Evolutionary conservation across 2,329 filamentous ascomycete species (phyloP).

Genomic region (Aureobasidium sp.): DNA sequence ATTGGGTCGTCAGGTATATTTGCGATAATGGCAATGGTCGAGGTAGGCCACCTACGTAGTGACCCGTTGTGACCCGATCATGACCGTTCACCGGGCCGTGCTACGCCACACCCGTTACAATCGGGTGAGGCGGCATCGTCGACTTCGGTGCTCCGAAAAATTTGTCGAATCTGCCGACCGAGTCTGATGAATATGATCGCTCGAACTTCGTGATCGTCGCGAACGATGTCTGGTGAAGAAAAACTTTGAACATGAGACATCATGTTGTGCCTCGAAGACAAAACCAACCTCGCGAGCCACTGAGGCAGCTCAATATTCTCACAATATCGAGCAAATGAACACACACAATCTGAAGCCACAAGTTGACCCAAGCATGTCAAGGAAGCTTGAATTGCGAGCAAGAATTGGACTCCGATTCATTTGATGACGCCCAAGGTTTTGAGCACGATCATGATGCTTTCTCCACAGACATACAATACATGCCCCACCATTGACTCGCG

Average conservation of each 20-base stretch:
- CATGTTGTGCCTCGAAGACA: no score
- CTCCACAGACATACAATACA: not conserved
- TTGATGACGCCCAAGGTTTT: not conserved
- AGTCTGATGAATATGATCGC: not conserved
- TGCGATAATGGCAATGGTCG: not conserved
- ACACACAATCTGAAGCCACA: not conserved
- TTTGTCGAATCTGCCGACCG: not conserved
- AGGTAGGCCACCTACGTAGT: slow-evolving; percentile 9
- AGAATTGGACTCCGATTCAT: not conserved
- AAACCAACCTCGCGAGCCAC: no score
- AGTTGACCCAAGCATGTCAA: not conserved
- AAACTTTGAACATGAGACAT: no score
- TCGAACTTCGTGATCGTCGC: not conserved
- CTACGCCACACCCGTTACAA: slow-evolving; percentile 1
- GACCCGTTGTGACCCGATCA: slow-evolving; percentile 4
- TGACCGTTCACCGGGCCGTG: slow-evolving; percentile 4
- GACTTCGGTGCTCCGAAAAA: not conserved
- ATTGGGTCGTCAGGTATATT: no score
- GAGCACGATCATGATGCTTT: slow-evolving; percentile 1
- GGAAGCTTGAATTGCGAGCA: not conserved
- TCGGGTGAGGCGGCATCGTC: slow-evolving; percentile 1
- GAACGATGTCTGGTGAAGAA: no score
- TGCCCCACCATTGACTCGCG: slow-evolving; percentile 1
- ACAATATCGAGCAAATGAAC: not conserved
- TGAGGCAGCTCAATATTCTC: not conserved